Evolutionary conservation across 2,329 filamentous ascomycete species (phyloP).

Genomic region (Trichophyton simii): DNA sequence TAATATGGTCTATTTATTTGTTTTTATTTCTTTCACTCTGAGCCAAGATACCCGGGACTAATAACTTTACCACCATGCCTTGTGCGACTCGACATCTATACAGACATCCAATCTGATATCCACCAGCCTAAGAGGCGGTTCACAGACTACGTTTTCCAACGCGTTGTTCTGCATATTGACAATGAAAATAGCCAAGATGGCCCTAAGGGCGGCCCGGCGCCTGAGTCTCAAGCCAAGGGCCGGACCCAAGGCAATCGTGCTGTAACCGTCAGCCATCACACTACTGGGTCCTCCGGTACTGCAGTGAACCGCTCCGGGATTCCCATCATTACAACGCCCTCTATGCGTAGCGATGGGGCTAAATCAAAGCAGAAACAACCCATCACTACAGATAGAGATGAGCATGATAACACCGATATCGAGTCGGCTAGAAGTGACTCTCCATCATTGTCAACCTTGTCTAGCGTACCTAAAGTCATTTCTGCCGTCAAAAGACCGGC

Average conservation of each 20-base stretch:
- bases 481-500: not conserved
- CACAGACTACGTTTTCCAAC: slow-evolving; percentile 37
- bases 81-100: not conserved
- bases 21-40: not conserved
- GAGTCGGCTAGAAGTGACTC: not conserved
- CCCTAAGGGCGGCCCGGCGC: not conserved
- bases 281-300: not conserved
- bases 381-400: not conserved
- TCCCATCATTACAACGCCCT: not conserved
- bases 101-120: slow-evolving; percentile 35
- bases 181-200: not conserved
- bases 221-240: not conserved
- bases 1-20: not conserved
- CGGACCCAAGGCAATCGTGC: not conserved
- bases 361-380: slow-evolving; percentile 22
- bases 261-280: not conserved
- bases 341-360: slow-evolving; percentile 31
- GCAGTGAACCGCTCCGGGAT: not conserved
- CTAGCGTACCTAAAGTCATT: not conserved
- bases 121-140: slow-evolving; percentile 37
- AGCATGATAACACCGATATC: not conserved
- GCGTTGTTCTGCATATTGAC: slow-evolving; percentile 22
- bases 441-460: not conserved
- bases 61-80: not conserved
- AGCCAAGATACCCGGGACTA: not conserved